Conservation (phyloP, 2,329 filamentous ascomycete genomes). For the Pestalotiopsis sp. region DNA sequence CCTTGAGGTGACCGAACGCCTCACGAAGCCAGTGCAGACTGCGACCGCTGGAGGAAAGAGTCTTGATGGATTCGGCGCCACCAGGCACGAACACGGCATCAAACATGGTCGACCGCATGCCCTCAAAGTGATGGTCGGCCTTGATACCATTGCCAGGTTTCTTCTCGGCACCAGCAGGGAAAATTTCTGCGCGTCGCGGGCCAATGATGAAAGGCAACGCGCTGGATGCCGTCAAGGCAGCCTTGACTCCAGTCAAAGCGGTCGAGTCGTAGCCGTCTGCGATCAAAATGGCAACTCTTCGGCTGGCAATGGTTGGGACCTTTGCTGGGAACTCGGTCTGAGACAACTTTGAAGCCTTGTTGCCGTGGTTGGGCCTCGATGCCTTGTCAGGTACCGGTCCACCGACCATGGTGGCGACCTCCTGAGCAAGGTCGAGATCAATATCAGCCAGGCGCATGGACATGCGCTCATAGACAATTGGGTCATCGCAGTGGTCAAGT, state of each 20-base stretch:
- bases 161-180: conserved; percentile 57
- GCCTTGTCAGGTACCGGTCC: conserved; percentile 56
- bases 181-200: conserved; percentile 65
- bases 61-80: conserved; percentile 62
- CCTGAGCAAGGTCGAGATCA: conserved; percentile 66
- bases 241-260: conserved; percentile 65
- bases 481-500: conserved; percentile 80
- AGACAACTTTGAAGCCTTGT: conserved; percentile 65
- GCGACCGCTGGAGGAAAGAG: conserved; percentile 68
- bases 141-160: conserved; percentile 53
- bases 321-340: conserved; percentile 67
- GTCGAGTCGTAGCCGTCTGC: conserved; percentile 73
- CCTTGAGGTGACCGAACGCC: conserved; percentile 79
- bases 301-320: conserved; percentile 66
- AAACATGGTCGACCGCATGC: conserved; percentile 78
- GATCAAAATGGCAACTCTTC: conserved; percentile 73
- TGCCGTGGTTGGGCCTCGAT: conserved; percentile 61
- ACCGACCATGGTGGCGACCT: conserved; percentile 70
- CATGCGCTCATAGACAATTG: conserved; percentile 72
- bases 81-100: conserved; percentile 78
- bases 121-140: conserved; percentile 78
- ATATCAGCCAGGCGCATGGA: conserved; percentile 70
- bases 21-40: conserved; percentile 77
- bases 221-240: conserved; percentile 58
- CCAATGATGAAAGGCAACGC: conserved; percentile 75